Evolutionary conservation across 2,329 filamentous ascomycete genomes (phyloP).

Genomic region (Ambrosiella cleistominuta): DNA sequence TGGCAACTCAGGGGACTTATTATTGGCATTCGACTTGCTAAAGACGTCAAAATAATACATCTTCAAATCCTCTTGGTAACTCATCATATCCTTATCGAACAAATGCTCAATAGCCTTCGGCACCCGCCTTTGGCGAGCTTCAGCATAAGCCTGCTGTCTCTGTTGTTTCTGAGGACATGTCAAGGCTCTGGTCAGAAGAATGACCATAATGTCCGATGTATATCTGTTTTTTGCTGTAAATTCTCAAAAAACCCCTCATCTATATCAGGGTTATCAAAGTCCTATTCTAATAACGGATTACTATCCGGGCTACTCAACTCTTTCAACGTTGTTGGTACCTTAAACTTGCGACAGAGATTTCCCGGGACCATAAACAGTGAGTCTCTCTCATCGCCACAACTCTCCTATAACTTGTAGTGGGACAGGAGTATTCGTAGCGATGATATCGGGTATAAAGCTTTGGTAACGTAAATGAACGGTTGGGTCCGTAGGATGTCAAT

Average conservation of each 20-base stretch:
- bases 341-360: conserved; percentile 4
- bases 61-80: conserved; percentile 45
- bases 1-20: conserved; percentile 21
- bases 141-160: neutral
- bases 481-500: conserved; percentile 55
- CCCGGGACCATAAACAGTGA: conserved; percentile 32
- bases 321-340: conserved; percentile 15
- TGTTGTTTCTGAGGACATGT: neutral
- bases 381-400: conserved; percentile 50
- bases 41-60: conserved; percentile 31
- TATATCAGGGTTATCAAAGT: conserved; percentile 1
- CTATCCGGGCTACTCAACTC: conserved; percentile 25
- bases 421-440: conserved; percentile 48
- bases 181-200: neutral
- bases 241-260: neutral
- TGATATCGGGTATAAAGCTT: conserved; percentile 43
- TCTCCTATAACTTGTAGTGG: conserved; percentile 60
- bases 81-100: conserved; percentile 48
- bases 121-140: conserved; percentile 17
- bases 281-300: neutral
- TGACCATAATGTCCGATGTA: neutral
- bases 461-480: conserved; percentile 47
- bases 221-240: neutral
- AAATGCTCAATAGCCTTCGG: conserved; percentile 45
- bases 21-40: conserved; percentile 16